Conservation (phyloP, 257 asterid genomes). For the Jasminum sambac region DNA sequence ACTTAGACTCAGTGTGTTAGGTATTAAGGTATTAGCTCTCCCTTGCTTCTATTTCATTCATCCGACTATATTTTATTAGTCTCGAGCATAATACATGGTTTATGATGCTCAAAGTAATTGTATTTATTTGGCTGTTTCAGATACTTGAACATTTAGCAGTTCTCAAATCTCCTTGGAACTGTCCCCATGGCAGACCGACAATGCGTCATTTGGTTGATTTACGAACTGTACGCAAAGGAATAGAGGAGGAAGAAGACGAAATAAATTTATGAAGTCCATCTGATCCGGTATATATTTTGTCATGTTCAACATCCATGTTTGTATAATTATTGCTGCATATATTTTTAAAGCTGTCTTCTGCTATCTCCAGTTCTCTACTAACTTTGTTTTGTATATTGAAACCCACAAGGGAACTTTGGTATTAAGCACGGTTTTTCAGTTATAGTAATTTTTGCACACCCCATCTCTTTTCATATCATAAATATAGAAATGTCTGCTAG, state of each 20-base stretch:
- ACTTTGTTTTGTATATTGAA: background rate
- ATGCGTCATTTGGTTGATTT: constrained; percentile 97
- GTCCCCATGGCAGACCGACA: constrained; percentile 97
- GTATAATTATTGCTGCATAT: background rate
- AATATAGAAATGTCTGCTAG: too few species aligned
- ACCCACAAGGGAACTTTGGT: background rate
- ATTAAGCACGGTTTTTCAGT: background rate
- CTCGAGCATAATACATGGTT: background rate
- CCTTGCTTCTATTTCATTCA: background rate
- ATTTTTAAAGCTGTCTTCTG: background rate
- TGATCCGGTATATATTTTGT: constrained; percentile 5
- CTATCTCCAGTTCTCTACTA: background rate
- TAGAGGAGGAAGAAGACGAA: constrained; percentile 43
- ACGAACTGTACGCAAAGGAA: constrained; percentile 40
- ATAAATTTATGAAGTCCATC: constrained; percentile 12
- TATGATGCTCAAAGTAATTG: constrained; percentile 1
- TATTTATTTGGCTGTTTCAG: constrained; percentile 46
- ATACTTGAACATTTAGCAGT: constrained; percentile 68
- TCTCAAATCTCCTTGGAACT: constrained; percentile 97
- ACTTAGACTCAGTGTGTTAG: background rate
- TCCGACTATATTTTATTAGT: background rate
- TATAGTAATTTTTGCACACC: too few species aligned
- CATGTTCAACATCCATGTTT: background rate
- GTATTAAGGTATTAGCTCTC: background rate
- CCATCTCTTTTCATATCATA: too few species aligned